Evolutionary conservation across 768 basidiomycete genomes (phyloP).

Genomic region (Myochromella boudieri): DNA sequence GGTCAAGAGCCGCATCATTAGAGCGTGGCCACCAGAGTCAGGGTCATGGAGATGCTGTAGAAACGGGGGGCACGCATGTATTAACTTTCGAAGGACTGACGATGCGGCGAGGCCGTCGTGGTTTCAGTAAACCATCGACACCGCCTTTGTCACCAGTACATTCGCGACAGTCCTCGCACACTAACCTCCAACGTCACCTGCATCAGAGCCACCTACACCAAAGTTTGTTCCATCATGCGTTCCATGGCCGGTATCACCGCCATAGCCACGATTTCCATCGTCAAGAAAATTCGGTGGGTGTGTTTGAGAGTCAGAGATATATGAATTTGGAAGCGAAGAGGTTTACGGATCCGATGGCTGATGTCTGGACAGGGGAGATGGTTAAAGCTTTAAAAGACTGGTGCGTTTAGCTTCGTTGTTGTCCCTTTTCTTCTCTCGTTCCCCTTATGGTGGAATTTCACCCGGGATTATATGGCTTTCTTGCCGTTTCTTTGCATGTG

Average conservation of each 20-base stretch:
- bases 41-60: too few relatives aligned
- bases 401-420: constrained; percentile 26
- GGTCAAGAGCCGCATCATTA: too few relatives aligned
- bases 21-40: too few relatives aligned
- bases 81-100: too few relatives aligned
- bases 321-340: constrained; percentile 62
- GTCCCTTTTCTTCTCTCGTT: neutral
- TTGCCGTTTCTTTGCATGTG: too few relatives aligned
- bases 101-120: too few relatives aligned
- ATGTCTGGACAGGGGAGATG: constrained; percentile 40
- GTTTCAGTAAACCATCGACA: too few relatives aligned
- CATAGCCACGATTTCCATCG: too few relatives aligned
- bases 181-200: constrained; percentile 28
- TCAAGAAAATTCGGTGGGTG: constrained; percentile 68
- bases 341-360: constrained; percentile 47
- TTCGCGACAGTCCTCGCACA: constrained; percentile 21
- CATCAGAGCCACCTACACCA: constrained; percentile 37
- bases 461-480: too few relatives aligned
- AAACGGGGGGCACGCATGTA: too few relatives aligned
- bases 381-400: constrained; percentile 46
- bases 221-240: constrained; percentile 35
- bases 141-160: constrained; percentile 5
- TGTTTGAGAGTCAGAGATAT: constrained; percentile 73
- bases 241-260: constrained; percentile 36
- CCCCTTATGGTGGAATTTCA: neutral